Base-by-base conservation (phyloP, 768 basidiomycete species). In the Mycena belliarum region DNA sequence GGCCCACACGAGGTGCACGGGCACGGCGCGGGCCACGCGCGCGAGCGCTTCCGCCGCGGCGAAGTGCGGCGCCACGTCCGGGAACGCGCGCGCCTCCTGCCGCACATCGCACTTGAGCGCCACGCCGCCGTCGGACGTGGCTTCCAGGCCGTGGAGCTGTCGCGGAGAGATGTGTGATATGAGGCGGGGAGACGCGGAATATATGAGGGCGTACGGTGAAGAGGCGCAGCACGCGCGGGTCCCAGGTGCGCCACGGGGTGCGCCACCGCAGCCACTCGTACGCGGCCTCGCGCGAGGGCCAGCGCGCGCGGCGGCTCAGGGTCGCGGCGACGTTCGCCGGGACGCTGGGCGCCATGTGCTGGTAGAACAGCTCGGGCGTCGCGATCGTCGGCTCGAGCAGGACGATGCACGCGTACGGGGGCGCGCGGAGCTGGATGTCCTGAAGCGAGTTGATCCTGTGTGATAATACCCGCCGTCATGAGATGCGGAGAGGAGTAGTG, bases 1-100 rank as follows among this genome's bases (percentile, higher is more conserved):
- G 26, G 78, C 79, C 77, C 79, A 82, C n/a, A 83, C 73, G 25
- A 80, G 46, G 61, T 83, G 82, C 9, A 81, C 60, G 20, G 80
- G 77, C 8, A 79, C 42, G 1, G 62, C 56, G 47, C 63, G 63
- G 45, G 73, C 74, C 11, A 82, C 61, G 32, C 70, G 66, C 6
- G 62, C 65, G 2, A 81, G 57, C 23, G 75, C 67, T 4, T 63
- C 40, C 0, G 73, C 69, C 3, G 74, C 73, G 56, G 78, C 78
- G 54, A 77, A 78, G 47, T 80, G 78, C 6, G 76, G 75, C 49
- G 78, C 73, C 32, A 70, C 68, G 56, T 80, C 78, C 1, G 73
- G 74, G 59, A 77, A 83, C 23, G 77, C 76, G 1, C 73, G 59
- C 0, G 81, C 78, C 67, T 82, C 82, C 49, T 79, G 77, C 21